phyloP scores from a whole-genome alignment of 129 eudicot species.

The Calendula officinalis region DNA sequence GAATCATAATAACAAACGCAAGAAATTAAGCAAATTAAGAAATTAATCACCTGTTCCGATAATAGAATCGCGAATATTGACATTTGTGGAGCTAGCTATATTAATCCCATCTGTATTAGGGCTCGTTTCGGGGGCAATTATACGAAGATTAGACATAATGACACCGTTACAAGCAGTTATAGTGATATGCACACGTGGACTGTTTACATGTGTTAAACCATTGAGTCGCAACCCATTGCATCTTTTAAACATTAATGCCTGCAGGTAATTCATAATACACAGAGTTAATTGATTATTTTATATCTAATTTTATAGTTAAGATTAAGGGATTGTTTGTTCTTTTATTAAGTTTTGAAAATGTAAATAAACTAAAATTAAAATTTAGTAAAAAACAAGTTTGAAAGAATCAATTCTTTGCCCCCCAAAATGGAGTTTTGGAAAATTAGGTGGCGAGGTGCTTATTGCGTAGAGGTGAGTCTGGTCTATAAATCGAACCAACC shows the following conservation, averaged over 20 bases:
- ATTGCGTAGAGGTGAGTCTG: too few relatives aligned
- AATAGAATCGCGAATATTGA: conserved; percentile 46
- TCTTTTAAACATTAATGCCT: conserved; percentile 56
- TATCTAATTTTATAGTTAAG: too few relatives aligned
- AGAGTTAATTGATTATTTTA: too few relatives aligned
- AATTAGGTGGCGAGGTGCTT: too few relatives aligned
- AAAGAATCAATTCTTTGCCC: too few relatives aligned
- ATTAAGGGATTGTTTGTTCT: too few relatives aligned
- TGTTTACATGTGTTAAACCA: conserved; percentile 49
- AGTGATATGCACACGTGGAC: conserved; percentile 56
- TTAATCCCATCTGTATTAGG: conserved; percentile 72
- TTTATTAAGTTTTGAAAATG: too few relatives aligned
- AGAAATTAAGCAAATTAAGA: too few relatives aligned
- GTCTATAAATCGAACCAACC: too few relatives aligned
- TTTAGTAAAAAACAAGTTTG: too few relatives aligned
- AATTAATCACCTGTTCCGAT: conserved; percentile 58
- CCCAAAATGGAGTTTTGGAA: too few relatives aligned
- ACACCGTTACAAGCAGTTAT: conserved; percentile 44
- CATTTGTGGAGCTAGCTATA: conserved; percentile 43
- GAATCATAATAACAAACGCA: neutral
- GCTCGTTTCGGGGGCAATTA: conserved; percentile 65
- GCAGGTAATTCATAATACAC: conserved; percentile 12
- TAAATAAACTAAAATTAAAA: too few relatives aligned
- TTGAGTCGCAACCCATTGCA: conserved; percentile 53
- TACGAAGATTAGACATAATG: conserved; percentile 41